A percentile compares a stretch with the other conserved stretches of the same genome.
phyloP scores from a whole-genome alignment of 2,329 filamentous ascomycete genomes.

The Fusarium caatingaense region DNA sequence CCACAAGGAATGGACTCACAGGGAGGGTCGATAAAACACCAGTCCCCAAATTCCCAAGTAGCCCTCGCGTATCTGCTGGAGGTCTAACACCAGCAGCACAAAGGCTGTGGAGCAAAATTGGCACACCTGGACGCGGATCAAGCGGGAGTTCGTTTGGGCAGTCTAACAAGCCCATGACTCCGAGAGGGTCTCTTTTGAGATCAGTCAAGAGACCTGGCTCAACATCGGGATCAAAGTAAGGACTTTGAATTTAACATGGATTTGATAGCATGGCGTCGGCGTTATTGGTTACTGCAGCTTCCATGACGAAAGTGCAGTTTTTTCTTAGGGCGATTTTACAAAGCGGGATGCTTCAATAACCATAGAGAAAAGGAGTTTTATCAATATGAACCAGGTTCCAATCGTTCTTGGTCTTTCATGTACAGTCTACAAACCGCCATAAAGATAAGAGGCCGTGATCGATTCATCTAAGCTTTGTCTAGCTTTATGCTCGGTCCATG shows the following conservation, averaged over 20 bases:
- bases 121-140: slow-evolving; percentile 54
- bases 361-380: background rate
- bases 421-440: background rate
- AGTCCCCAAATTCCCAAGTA: slow-evolving; percentile 77
- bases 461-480: background rate
- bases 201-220: slow-evolving; percentile 47
- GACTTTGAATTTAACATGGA: background rate
- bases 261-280: slow-evolving; percentile 6
- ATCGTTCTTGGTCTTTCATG: background rate
- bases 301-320: background rate
- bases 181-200: slow-evolving; percentile 54
- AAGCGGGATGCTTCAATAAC: no score
- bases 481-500: background rate
- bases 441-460: background rate
- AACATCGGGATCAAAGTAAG: slow-evolving; percentile 31
- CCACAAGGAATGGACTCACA: slow-evolving; percentile 68
- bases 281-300: background rate
- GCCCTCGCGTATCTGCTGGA: slow-evolving; percentile 63
- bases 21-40: slow-evolving; percentile 70
- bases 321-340: background rate
- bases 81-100: slow-evolving; percentile 80
- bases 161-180: slow-evolving; percentile 54
- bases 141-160: slow-evolving; percentile 51
- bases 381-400: background rate
- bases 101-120: slow-evolving; percentile 72